A percentile compares a stretch with the other conserved stretches of the same genome.
Conservation (phyloP, 768 basidiomycete species). For the Suillus ampliporus region DNA sequence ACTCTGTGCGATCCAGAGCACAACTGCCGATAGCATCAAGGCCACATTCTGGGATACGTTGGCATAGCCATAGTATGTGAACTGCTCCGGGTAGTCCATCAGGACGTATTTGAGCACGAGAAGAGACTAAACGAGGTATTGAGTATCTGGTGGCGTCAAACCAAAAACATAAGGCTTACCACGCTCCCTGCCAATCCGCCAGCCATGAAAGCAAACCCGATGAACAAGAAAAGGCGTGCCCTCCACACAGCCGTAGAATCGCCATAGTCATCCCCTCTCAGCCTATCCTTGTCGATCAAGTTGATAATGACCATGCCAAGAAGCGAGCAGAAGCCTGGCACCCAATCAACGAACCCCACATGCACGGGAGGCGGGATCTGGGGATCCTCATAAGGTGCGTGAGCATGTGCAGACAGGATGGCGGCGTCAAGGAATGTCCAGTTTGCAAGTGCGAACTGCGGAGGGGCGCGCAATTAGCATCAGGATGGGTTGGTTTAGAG, state of each 20-base stretch:
- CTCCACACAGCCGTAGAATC: conserved; percentile 89
- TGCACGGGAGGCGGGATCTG: conserved; percentile 75
- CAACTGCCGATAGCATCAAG: conserved; percentile 82
- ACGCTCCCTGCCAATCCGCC: conserved; percentile 97
- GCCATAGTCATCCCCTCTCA: conserved; percentile 82
- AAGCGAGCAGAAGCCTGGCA: conserved; percentile 93
- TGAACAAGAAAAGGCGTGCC: conserved; percentile 87
- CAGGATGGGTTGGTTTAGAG: neutral
- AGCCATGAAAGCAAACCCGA: conserved; percentile 97
- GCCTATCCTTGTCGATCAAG: conserved; percentile 91
- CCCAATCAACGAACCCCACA: conserved; percentile 94
- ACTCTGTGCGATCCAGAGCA: conserved; percentile 93
- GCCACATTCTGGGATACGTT: conserved; percentile 94
- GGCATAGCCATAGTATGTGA: conserved; percentile 90
- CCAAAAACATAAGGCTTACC: conserved; percentile 54
- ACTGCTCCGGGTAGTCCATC: conserved; percentile 71
- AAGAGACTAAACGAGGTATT: conserved; percentile 60
- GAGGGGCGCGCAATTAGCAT: conserved; percentile 11
- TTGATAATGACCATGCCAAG: conserved; percentile 93
- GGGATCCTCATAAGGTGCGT: conserved; percentile 72
- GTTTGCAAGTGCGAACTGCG: conserved; percentile 92
- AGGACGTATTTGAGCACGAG: conserved; percentile 91
- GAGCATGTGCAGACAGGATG: conserved; percentile 87
- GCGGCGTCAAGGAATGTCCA: conserved; percentile 96
- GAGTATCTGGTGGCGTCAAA: neutral